Evolutionary conservation across 2,329 filamentous ascomycete genomes (phyloP).

Genomic region (Reticulascus tulasneorum): DNA sequence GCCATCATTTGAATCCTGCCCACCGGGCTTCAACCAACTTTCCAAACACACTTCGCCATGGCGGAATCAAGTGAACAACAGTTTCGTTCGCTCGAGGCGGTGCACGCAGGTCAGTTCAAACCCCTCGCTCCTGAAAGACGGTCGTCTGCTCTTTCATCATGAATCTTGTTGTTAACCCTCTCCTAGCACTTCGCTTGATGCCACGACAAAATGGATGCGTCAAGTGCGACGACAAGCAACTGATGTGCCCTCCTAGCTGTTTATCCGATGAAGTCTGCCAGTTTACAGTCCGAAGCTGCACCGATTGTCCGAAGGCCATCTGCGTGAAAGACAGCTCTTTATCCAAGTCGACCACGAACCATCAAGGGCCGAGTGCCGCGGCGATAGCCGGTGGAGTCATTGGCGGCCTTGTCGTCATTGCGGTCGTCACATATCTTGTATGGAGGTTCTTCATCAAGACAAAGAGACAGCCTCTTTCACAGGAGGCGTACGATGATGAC

Average conservation of each 20-base stretch:
- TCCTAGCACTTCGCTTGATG: neutral
- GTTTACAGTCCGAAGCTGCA: constrained; percentile 43
- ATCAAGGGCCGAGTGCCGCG: constrained; percentile 63
- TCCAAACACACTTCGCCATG: too few species aligned
- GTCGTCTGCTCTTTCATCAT: too few species aligned
- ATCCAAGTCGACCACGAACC: constrained; percentile 14
- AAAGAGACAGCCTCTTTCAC: constrained; percentile 58
- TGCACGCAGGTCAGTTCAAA: constrained; percentile 12
- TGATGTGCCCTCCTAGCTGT: constrained; percentile 42
- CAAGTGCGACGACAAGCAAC: constrained; percentile 37
- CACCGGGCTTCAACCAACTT: too few species aligned
- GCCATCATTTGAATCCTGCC: too few species aligned
- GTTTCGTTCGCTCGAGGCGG: constrained; percentile 13
- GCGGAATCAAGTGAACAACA: too few species aligned
- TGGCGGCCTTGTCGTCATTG: constrained; percentile 74
- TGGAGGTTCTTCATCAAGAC: constrained; percentile 87
- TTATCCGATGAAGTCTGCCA: constrained; percentile 37
- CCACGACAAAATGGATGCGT: constrained; percentile 39
- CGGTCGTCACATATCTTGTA: constrained; percentile 71
- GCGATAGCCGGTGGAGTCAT: constrained; percentile 90
- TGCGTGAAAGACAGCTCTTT: constrained; percentile 33
- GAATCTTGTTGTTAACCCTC: too few species aligned
- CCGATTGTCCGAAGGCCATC: constrained; percentile 42
- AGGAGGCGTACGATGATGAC: constrained; percentile 54
- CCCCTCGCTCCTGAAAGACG: too few species aligned